Evolutionary conservation across 2,329 filamentous ascomycete genomes (phyloP).

Genomic region (Fusarium brachygibbosum): DNA sequence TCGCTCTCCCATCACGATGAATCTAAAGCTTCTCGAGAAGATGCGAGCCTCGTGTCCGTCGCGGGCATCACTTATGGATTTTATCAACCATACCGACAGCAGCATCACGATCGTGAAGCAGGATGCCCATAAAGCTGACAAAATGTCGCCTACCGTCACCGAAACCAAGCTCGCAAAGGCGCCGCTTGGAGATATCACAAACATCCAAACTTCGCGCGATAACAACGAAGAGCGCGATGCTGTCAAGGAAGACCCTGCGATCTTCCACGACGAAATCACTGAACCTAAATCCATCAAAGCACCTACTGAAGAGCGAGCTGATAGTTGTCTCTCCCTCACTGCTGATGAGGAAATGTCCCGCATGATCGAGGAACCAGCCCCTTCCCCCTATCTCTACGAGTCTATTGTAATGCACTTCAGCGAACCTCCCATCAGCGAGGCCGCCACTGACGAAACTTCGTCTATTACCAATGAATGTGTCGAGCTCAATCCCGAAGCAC

Average conservation of each 20-base stretch:
- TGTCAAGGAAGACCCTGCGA: not conserved
- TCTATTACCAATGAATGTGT: not conserved
- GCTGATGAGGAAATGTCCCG: not conserved
- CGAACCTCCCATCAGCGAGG: not conserved
- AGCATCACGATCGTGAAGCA: not conserved
- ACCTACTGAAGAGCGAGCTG: not conserved
- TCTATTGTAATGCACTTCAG: not conserved
- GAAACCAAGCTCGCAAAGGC: not conserved
- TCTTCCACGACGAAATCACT: not conserved
- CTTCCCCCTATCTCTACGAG: not conserved
- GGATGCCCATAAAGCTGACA: not conserved
- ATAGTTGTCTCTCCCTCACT: not conserved
- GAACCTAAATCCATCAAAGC: not conserved
- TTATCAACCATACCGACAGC: not conserved
- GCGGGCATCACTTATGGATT: conserved; percentile 14
- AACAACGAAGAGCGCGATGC: not conserved
- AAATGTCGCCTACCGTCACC: not conserved
- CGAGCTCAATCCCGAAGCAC: not conserved
- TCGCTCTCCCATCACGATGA: not conserved
- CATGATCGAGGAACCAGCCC: not conserved
- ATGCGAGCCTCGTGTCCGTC: conserved; percentile 5
- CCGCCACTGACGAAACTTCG: not conserved
- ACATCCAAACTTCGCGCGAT: not conserved
- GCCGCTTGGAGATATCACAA: not conserved
- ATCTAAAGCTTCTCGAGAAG: conserved; percentile 11